These are phyloP conservation scores for Mycena kentingensis DNA, from an alignment of 768 basidiomycete genomes.

Conservation along the genomic window DNA sequence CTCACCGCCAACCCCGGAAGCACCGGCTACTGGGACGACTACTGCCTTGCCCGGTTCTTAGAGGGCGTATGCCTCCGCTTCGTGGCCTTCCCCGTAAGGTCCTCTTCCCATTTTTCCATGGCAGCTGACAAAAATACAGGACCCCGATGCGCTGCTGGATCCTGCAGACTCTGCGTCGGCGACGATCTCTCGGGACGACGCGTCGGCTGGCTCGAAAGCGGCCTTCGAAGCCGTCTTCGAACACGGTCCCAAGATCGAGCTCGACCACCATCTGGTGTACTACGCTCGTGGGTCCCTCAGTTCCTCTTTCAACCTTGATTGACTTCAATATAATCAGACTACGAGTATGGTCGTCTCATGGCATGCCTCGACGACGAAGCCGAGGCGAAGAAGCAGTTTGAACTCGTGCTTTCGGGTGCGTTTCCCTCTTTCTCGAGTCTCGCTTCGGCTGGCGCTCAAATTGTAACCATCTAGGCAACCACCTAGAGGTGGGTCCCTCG, in stretches of 20 bases:
- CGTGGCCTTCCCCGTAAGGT: slow-evolving; percentile 80
- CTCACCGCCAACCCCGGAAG: slow-evolving; percentile 36
- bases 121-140: slow-evolving; percentile 39
- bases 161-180: slow-evolving; percentile 29
- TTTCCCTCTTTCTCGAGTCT: neutral
- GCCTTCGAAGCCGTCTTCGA: slow-evolving; percentile 71
- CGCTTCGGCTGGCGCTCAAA: neutral
- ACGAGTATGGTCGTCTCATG: slow-evolving; percentile 81
- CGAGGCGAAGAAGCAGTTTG: slow-evolving; percentile 70
- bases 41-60: slow-evolving; percentile 79
- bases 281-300: slow-evolving; percentile 59
- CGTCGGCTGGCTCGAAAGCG: slow-evolving; percentile 51
- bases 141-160: slow-evolving; percentile 60
- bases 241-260: slow-evolving; percentile 69
- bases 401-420: slow-evolving; percentile 76
- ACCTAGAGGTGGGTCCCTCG: slow-evolving; percentile 65
- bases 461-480: slow-evolving; percentile 46
- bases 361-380: slow-evolving; percentile 65
- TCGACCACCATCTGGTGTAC: slow-evolving; percentile 90
- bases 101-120: neutral
- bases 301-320: neutral
- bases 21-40: slow-evolving; percentile 83
- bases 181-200: slow-evolving; percentile 48
- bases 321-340: slow-evolving; percentile 56
- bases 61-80: slow-evolving; percentile 83